Percentiles rank a stretch among this genome's conserved stretches.
These are phyloP conservation scores for Hygrophila difformis DNA, from an alignment of 257 asterid species.

Conservation along the genomic window DNA sequence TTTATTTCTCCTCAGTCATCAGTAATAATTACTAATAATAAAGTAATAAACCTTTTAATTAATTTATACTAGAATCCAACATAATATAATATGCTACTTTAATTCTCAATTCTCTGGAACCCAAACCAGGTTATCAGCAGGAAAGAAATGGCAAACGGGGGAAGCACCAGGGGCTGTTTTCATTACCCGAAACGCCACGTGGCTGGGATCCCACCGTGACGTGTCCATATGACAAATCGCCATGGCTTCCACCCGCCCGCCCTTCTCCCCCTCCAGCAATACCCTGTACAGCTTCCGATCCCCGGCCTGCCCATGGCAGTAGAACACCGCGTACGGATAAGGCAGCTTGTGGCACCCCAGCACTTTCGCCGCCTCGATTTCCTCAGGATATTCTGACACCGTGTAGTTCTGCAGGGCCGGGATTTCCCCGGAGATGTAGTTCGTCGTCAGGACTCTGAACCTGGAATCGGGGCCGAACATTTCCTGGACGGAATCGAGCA, in stretches of 20 bases:
- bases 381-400: constrained; percentile 24
- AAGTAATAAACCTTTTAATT: no score
- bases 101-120: no score
- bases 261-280: constrained; percentile 48
- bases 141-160: constrained; percentile 81
- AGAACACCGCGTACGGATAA: constrained; percentile 77
- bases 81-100: no score
- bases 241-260: constrained; percentile 51
- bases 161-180: constrained; percentile 46
- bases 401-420: constrained; percentile 53
- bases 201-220: constrained; percentile 57
- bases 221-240: constrained; percentile 86
- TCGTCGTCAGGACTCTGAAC: constrained; percentile 40
- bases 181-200: constrained; percentile 55
- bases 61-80: no score
- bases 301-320: constrained; percentile 60
- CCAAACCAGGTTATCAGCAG: constrained; percentile 67
- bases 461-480: constrained; percentile 25
- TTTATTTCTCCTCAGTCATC: no score
- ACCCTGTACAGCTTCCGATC: constrained; percentile 49
- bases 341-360: constrained; percentile 70
- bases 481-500: constrained; percentile 42
- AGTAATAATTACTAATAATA: no score
- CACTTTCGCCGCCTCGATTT: constrained; percentile 24
- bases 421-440: constrained; percentile 21